Conservation (phyloP, 2,329 filamentous ascomycete genomes). For the Blumeria graminis region DNA sequence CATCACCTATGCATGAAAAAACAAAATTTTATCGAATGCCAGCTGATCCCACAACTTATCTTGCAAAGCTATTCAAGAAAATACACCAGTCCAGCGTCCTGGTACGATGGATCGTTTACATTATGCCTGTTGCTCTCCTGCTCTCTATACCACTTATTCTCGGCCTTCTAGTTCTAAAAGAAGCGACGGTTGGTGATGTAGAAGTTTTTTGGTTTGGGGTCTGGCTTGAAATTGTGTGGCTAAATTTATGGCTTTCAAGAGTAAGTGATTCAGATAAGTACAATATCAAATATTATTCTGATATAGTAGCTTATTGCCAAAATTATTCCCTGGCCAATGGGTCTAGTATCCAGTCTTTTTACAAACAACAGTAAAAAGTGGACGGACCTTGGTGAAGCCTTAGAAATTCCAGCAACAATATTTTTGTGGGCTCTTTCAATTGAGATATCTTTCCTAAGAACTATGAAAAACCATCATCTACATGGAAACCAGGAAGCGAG, state of each 20-base stretch:
- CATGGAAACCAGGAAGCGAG: conserved; percentile 26
- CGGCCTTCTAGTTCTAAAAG: conserved; percentile 32
- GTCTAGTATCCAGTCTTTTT: conserved; percentile 44
- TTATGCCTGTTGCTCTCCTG: conserved; percentile 36
- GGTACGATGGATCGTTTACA: conserved; percentile 48
- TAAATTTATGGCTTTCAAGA: conserved; percentile 58
- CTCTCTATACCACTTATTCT: conserved; percentile 44
- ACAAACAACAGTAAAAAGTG: conserved; percentile 80
- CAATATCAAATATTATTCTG: conserved; percentile 1
- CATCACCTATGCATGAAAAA: conserved; percentile 44
- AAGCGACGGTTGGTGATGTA: conserved; percentile 48
- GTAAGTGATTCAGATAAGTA: conserved; percentile 17
- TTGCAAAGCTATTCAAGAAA: conserved; percentile 40
- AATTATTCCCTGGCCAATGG: conserved; percentile 34
- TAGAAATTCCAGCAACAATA: conserved; percentile 64
- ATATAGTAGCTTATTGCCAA: conserved; percentile 32
- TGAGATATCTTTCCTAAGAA: conserved; percentile 65
- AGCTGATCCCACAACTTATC: conserved; percentile 32
- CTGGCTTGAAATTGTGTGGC: conserved; percentile 86
- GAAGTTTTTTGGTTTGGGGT: conserved; percentile 75
- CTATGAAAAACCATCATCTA: conserved; percentile 36
- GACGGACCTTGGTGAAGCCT: conserved; percentile 63
- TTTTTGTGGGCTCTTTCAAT: conserved; percentile 86
- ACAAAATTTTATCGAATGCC: conserved; percentile 39
- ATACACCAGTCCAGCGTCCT: conserved; percentile 40